Evolutionary conservation across 78 protist species (phyloP).

Genomic region (Monocercomonoides exilis): DNA sequence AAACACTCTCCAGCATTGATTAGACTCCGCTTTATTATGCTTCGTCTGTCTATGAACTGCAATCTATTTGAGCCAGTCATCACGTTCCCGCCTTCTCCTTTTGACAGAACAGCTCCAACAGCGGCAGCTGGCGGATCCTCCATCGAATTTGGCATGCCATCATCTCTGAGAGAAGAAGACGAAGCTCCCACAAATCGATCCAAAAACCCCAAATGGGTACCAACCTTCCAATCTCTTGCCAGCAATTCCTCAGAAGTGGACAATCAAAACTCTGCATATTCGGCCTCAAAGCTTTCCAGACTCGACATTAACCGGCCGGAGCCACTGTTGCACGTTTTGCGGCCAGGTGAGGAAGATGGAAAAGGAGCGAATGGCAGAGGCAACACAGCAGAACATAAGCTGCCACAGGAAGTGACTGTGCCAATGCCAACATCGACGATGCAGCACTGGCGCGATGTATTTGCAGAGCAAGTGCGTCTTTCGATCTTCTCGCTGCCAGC

Average conservation of each 20-base stretch:
- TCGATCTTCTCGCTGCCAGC: background rate
- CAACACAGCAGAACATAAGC: background rate
- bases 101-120: background rate
- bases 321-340: background rate
- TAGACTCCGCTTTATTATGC: background rate
- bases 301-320: background rate
- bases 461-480: background rate
- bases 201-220: background rate
- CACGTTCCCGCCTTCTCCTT: background rate
- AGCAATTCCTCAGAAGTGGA: background rate
- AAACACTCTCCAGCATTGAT: background rate
- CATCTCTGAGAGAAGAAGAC: too few relatives aligned
- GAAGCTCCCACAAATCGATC: too few relatives aligned
- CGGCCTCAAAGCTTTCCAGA: background rate
- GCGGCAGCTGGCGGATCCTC: too few relatives aligned
- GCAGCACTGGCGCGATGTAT: too few relatives aligned
- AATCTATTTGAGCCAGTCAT: background rate
- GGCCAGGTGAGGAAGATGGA: background rate
- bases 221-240: background rate
- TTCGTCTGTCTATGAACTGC: background rate
- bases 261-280: background rate
- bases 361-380: background rate
- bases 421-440: too few relatives aligned
- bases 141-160: too few relatives aligned
- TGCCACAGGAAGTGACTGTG: background rate